Base-by-base conservation (phyloP, 257 asterid genomes). In the Przewalskia tangutica region DNA sequence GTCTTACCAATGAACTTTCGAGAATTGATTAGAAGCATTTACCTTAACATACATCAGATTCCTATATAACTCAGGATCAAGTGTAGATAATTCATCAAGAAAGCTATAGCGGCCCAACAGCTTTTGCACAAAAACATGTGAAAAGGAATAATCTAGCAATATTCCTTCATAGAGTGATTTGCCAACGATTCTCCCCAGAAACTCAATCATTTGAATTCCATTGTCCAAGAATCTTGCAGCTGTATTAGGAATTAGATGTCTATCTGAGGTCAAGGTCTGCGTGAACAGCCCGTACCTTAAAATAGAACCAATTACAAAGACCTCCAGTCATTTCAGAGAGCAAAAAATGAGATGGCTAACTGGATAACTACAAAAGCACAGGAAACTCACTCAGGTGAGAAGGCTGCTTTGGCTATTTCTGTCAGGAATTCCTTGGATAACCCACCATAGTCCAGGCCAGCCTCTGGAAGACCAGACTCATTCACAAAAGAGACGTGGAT, bases 401-500 rank as follows among this genome's bases (percentile, higher is more conserved):
- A 92, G 70, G 94, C 97, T 65, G 88, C 87, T 87, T 95, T 95
- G 10, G 97, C 90, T 32, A 94, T 84, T 85, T 95, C 98, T 58
- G 97, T 95, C 88, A 93, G 89, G 89, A 95, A 94, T 87, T 95
- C 97, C 90, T 94, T 94, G 83, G 99, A 94, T 87, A 95, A 86
- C 36, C 99, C 98, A 86, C 99, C 99, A 86, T 91, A 95, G 89
- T 95, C 99, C 73, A 95, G 94, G 82, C 99, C 99, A 83, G 97
- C 97, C 88, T 95, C 99, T 56, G 96, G 95, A 84, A 95, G 97
- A 68, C 97, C 99, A 82, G 99, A 94, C 85, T 93, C 98, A 85
- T 97, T 91, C 83, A 94, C 93, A 83, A 95, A 95, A 32, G 98
- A 94, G 77, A 95, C 97, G 79, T 94, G 97, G 81, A 95, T 91